Evolutionary conservation across 768 basidiomycete species (phyloP), one percentile per base, ranked within the genome.

Genomic region (Amanita thiersii): DNA sequence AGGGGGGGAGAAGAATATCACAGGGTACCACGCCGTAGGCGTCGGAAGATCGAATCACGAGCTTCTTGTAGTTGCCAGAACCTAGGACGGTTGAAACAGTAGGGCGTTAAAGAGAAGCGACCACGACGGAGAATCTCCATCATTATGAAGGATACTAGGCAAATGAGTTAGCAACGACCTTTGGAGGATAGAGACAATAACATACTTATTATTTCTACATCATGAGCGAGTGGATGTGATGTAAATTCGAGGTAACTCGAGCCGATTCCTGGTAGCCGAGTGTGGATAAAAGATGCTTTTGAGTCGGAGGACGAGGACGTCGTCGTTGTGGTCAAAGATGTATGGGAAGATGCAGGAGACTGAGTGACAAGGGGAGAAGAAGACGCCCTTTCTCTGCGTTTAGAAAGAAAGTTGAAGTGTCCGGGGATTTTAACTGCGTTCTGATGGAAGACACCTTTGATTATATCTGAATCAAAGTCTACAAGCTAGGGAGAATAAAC

Each of bases 61-160:
- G 67, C 62, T 50, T 68, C 68, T 45, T 61, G 61, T 24, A 70
- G 55, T 39, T 62, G 66, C 73, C 73, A 76, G 44, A 65, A 49
- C 43, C 64, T 75, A 14, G 70, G 65, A 32, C 67, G 70, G 39
- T 69, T 68, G 29, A 73, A 70, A 3, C 60, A 55, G 44, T 70
- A 77, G 3, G 69, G 63, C 18, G 69, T 67, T 8, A 74, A 66
- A 43, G 52, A 58, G 51, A 80, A 81, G 24, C 75, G 71, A 30
- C 75, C 72, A 35, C 77, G 69, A 20, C 78, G 75, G 11, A 81
- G 54, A 23, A 79, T 73, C 53, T 81, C 78, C 67, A 81, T 72
- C 58, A 81, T 69, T 25, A 81, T 61, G 55, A 79, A 79, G 10
- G 75, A 76, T 5, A 79, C 77, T 77, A 44, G 6, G 21, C 15